Conservation (phyloP, 495 filamentous ascomycete genomes). For the Saxophila tyrrhenica region DNA sequence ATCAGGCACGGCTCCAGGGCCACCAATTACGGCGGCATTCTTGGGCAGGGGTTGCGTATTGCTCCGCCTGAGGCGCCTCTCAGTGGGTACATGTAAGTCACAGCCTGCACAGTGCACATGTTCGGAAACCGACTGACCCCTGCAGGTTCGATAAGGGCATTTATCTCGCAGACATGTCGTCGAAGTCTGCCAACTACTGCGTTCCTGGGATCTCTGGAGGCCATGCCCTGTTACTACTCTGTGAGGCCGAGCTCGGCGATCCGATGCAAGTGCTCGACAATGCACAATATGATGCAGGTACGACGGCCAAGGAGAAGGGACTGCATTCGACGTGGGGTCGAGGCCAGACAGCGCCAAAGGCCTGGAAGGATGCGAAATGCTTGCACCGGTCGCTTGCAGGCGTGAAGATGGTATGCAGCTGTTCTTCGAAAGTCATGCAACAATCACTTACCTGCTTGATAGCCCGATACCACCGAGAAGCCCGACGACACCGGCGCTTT, state of each 20-base stretch:
- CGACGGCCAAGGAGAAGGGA: constrained; percentile 46
- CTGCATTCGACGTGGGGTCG: constrained; percentile 56
- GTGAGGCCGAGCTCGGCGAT: constrained; percentile 66
- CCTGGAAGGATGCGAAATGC: constrained; percentile 65
- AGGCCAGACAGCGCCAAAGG: constrained; percentile 46
- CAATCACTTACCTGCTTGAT: background rate
- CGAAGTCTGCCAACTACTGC: constrained; percentile 73
- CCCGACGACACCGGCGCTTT: constrained; percentile 32
- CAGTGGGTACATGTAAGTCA: constrained; percentile 48
- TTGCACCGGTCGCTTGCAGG: constrained; percentile 53
- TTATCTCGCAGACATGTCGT: constrained; percentile 75
- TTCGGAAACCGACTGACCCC: too few species aligned
- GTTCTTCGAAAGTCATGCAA: background rate
- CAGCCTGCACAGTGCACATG: too few species aligned
- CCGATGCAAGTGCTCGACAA: constrained; percentile 49
- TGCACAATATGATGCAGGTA: constrained; percentile 48
- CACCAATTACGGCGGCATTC: constrained; percentile 74
- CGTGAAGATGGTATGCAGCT: constrained; percentile 45
- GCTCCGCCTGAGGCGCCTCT: constrained; percentile 74
- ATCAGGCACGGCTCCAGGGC: constrained; percentile 54
- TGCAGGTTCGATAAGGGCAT: constrained; percentile 51
- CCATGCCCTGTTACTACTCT: constrained; percentile 53
- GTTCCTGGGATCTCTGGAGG: constrained; percentile 34
- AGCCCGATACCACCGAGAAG: constrained; percentile 37
- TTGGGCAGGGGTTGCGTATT: constrained; percentile 75